Base-by-base conservation (phyloP, 2,329 filamentous ascomycete species). In the Microdochium trichocladiopsis region DNA sequence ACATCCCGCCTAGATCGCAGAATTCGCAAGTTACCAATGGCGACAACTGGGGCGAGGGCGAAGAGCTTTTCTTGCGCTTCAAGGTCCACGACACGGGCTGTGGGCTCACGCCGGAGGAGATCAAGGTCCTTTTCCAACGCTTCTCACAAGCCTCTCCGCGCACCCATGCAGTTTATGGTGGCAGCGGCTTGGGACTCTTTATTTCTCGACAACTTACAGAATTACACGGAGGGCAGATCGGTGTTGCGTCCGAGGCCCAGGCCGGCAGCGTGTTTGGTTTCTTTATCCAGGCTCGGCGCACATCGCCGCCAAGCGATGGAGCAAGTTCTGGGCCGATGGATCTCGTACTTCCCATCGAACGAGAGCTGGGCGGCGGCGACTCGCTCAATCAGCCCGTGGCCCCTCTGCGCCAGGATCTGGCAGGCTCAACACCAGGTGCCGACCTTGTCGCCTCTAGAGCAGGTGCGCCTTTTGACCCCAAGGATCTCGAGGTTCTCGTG, bases 51-150 rank as follows among this genome's bases (percentile, higher is more conserved):
- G 68, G 66, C 1, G 54, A 51, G 2, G 68, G 65, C 4, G 66
- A 71, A 12, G 31, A 60, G 0, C 12, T 72, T 0, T 73, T 71
- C 49, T 54, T 73, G 11, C 58, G 63, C 2, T 72, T 87, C 58
- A 76, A 79, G 8, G 83, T 88, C 2, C 74, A 78, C 52, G 85
- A 88, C 58, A 86, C 83, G 0, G 85, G 85, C 0, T 78, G 83
- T 23, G 83, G 83, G 1, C 73, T 88, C 12, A 80, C 71, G 2
- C 72, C 78, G 0, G 75, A 82, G 48, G 84, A 87, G 59, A 84
- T 82, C 64, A 84, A 83, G 55, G 69, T 82, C 9, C 72, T 88
- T 0, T 88, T 88, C 59, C 77, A 85, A 53, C 74, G 84, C 0
- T 88, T 88, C 66, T 83, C 81, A 4, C 85, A 88, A 65, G 84